A percentile compares a stretch with the other conserved stretches of the same genome.
Conservation (phyloP, 257 asterid genomes). For the Jacaranda mimosifolia region DNA sequence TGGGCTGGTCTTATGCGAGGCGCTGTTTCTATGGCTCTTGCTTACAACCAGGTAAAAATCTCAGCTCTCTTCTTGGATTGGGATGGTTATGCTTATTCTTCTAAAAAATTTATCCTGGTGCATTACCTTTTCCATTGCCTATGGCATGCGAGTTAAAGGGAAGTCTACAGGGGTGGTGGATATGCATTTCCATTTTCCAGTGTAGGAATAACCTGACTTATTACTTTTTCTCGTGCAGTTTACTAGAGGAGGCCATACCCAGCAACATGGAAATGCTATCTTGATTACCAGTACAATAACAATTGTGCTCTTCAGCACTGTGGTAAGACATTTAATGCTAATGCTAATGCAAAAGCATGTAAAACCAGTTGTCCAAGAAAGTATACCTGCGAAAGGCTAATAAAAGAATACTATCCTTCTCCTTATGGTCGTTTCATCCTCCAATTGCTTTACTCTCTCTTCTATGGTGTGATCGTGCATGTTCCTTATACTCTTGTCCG, state of each 20-base stretch:
- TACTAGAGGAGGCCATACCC: slow-evolving; percentile 79
- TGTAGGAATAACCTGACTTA: slow-evolving; percentile 4
- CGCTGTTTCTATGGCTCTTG: slow-evolving; percentile 99
- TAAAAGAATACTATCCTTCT: background rate
- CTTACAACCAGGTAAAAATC: slow-evolving; percentile 87
- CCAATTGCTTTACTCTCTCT: background rate
- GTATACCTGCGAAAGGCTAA: background rate
- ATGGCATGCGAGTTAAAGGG: background rate
- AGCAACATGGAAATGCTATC: slow-evolving; percentile 73
- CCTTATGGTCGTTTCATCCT: background rate
- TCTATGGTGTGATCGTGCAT: too few relatives aligned
- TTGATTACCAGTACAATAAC: slow-evolving; percentile 97
- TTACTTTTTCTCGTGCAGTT: slow-evolving; percentile 61
- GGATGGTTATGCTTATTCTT: background rate
- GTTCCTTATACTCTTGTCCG: too few relatives aligned
- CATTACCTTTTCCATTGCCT: slow-evolving; percentile 17
- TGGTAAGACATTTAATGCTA: slow-evolving; percentile 63
- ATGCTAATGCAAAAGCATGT: slow-evolving; percentile 15
- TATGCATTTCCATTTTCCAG: background rate
- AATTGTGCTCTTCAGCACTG: slow-evolving; percentile 95
- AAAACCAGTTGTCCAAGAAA: too few relatives aligned
- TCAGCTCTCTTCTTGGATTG: slow-evolving; percentile 6
- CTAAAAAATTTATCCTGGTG: background rate
- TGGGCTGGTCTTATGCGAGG: slow-evolving; percentile 99
- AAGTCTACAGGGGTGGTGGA: background rate